Conservation (phyloP, 441 rosid species). For the Pelargonium citronellum region DNA sequence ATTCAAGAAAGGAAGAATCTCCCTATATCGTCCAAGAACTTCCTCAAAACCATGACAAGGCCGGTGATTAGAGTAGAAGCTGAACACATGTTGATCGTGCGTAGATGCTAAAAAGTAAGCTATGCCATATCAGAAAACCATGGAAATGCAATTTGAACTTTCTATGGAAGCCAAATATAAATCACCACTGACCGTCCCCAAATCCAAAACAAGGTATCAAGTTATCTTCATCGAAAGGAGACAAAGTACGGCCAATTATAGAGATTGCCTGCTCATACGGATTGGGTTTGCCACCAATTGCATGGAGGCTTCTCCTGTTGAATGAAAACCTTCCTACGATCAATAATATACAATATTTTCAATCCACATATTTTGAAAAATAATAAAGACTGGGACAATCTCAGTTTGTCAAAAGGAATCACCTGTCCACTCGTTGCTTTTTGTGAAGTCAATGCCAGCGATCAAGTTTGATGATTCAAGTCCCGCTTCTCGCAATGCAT, state of each 20-base stretch:
- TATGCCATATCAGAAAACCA: neutral
- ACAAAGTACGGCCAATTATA: constrained; percentile 26
- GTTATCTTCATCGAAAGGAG: constrained; percentile 27
- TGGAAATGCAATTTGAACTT: neutral
- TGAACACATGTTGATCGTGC: constrained; percentile 66
- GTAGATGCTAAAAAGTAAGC: constrained; percentile 24
- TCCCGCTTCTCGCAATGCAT: constrained; percentile 20
- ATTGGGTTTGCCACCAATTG: constrained; percentile 19
- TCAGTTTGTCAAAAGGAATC: neutral
- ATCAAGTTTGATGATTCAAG: constrained; percentile 28
- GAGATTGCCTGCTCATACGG: constrained; percentile 31
- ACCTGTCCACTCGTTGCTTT: constrained; percentile 30
- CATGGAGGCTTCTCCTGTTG: constrained; percentile 24
- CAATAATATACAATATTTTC: constrained; percentile 15
- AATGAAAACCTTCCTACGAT: constrained; percentile 44
- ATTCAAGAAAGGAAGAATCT: constrained; percentile 63
- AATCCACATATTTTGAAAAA: neutral
- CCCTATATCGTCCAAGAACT: constrained; percentile 60
- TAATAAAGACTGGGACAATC: neutral
- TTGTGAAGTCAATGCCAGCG: constrained; percentile 24
- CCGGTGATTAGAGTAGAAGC: constrained; percentile 61
- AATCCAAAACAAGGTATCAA: constrained; percentile 31
- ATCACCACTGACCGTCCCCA: constrained; percentile 35
- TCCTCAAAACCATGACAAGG: constrained; percentile 73
- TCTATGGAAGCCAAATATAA: constrained; percentile 37